Conservation (phyloP, 805 yeast species). For the Zygosaccharomyces bisporus region DNA sequence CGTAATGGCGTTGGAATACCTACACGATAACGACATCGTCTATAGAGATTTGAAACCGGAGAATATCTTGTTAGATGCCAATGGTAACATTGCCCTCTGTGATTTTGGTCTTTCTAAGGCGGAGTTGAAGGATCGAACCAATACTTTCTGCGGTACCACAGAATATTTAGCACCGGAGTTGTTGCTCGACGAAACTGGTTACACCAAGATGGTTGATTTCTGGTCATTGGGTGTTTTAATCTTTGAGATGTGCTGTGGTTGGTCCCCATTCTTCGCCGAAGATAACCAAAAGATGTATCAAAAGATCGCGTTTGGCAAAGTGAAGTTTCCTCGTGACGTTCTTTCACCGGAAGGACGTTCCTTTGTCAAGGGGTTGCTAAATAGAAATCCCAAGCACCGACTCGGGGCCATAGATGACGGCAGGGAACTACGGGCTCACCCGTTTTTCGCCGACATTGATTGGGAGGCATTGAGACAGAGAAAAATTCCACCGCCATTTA, state of each 20-base stretch:
- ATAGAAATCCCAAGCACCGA: conserved; percentile 94
- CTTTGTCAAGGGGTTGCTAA: conserved; percentile 90
- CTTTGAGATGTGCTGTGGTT: conserved; percentile 99
- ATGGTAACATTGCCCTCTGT: conserved; percentile 95
- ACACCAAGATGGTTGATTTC: conserved; percentile 98
- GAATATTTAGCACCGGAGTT: conserved; percentile 98
- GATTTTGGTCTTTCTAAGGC: conserved; percentile 97
- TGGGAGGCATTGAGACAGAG: conserved; percentile 78
- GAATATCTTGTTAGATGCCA: conserved; percentile 89
- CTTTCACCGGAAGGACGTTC: conserved; percentile 89
- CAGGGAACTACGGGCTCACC: conserved; percentile 84
- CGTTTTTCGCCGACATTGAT: conserved; percentile 86
- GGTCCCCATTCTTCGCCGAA: conserved; percentile 98
- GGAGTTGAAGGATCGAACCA: conserved; percentile 82
- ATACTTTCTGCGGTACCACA: conserved; percentile 97
- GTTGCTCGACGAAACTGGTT: conserved; percentile 89
- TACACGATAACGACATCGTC: conserved; percentile 93
- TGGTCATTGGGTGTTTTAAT: conserved; percentile 97
- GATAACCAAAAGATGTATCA: conserved; percentile 98
- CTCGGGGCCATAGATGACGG: conserved; percentile 91
- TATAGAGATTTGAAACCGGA: conserved; percentile 97
- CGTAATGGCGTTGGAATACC: conserved; percentile 86
- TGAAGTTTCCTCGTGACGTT: conserved; percentile 94
- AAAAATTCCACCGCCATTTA: conserved; percentile 92
- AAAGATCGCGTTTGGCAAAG: conserved; percentile 97